phyloP scores from a whole-genome alignment of 306 rosid genomes.

The Pyrus betulifolia region DNA sequence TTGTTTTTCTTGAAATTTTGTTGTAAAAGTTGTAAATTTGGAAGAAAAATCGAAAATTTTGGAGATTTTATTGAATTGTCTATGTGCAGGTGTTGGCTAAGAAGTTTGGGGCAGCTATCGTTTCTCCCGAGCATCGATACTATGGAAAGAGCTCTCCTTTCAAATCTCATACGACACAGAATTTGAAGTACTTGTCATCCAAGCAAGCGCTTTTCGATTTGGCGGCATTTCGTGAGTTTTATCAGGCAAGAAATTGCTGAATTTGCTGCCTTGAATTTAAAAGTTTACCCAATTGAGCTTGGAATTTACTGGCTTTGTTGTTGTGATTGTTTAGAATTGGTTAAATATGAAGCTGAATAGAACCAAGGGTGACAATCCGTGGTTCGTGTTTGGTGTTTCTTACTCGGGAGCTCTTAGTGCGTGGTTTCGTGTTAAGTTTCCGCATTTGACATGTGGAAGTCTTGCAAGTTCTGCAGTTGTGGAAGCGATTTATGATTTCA shows the following conservation, averaged over 20 bases:
- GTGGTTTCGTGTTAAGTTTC: no score
- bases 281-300: not conserved
- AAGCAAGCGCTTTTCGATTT: constrained; percentile 94
- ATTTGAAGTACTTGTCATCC: constrained; percentile 84
- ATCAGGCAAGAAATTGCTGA: constrained; percentile 55
- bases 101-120: constrained; percentile 54
- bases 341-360: constrained; percentile 54
- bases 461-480: constrained; percentile 98
- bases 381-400: constrained; percentile 55
- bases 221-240: constrained; percentile 70
- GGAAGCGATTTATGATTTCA: constrained; percentile 62
- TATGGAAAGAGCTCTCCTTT: constrained; percentile 90
- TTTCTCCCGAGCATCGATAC: constrained; percentile 93
- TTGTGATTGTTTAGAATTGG: constrained; percentile 35
- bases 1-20: not conserved
- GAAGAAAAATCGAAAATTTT: no score
- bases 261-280: not conserved
- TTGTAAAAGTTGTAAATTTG: no score
- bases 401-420: no score
- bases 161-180: constrained; percentile 51
- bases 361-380: constrained; percentile 51
- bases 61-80: no score
- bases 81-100: no score
- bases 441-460: constrained; percentile 47
- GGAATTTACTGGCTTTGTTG: not conserved